A percentile compares a stretch with the other conserved stretches of the same genome.
Evolutionary conservation across 225 moss, liverwort and hornwort species (phyloP).

Genomic region (Thuidium tamariscinum): DNA sequence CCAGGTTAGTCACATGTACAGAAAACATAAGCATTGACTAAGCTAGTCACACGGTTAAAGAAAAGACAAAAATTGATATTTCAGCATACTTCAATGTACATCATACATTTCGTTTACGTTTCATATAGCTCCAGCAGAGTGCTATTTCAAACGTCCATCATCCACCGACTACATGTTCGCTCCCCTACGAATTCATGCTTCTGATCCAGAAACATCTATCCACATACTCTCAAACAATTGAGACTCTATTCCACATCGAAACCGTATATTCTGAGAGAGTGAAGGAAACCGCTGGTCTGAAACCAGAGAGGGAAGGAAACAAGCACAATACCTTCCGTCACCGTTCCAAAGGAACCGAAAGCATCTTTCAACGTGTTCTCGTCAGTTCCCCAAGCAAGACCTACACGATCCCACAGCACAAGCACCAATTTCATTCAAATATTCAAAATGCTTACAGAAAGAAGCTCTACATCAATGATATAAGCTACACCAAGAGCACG

Average conservation of each 20-base stretch:
- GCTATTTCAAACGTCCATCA: not conserved
- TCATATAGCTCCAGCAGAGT: no score
- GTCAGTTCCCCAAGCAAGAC: constrained; percentile 85
- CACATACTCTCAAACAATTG: not conserved
- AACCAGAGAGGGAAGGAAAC: not conserved
- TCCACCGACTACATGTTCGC: not conserved
- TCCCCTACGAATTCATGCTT: not conserved
- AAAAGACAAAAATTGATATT: not conserved
- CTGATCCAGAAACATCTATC: not conserved
- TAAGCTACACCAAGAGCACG: not conserved
- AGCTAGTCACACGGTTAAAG: not conserved
- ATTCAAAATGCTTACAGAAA: not conserved
- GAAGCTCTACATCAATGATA: not conserved
- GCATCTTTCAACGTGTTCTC: constrained; percentile 83
- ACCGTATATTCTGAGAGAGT: not conserved
- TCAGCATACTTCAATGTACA: not conserved
- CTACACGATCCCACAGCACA: constrained; percentile 1
- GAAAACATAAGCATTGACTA: not conserved
- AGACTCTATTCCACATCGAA: not conserved
- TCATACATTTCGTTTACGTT: no score
- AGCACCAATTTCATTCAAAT: not conserved
- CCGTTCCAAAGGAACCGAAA: constrained; percentile 69
- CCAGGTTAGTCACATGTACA: not conserved
- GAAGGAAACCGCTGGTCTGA: not conserved
- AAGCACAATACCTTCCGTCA: constrained; percentile 42